These are phyloP conservation scores for Micractinium conductrix DNA, from an alignment of 139 green algal species.

Conservation along the genomic window DNA sequence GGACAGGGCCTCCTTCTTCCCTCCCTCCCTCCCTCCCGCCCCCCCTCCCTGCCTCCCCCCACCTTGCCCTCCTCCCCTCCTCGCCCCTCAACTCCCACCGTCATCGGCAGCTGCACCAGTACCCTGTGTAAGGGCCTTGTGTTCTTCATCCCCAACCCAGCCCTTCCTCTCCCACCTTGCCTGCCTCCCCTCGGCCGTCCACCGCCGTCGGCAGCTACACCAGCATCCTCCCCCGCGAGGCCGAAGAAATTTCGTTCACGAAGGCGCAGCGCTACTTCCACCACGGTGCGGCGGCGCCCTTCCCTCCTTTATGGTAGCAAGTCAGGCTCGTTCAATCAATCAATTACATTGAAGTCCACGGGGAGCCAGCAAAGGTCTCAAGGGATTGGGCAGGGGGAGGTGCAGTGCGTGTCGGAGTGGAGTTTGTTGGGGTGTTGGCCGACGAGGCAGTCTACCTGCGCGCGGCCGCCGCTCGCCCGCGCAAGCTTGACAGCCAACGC, in stretches of 20 bases:
- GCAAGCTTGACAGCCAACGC: not conserved
- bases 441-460: no score
- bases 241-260: conserved; percentile 8
- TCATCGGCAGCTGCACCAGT: no score
- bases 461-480: not conserved
- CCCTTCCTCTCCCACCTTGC: not conserved
- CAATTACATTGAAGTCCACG: no score
- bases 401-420: no score
- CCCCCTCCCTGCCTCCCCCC: no score
- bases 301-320: no score
- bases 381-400: no score
- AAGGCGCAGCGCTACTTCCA: conserved; percentile 20
- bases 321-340: no score
- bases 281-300: not conserved
- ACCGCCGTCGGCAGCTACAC: not conserved
- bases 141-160: no score
- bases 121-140: no score
- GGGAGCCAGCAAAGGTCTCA: not conserved
- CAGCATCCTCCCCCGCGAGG: conserved; percentile 17
- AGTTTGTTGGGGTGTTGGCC: not conserved
- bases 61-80: no score
- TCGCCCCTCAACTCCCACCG: no score
- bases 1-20: not conserved
- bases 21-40: not conserved
- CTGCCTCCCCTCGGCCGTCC: not conserved